Base-by-base conservation (phyloP, 2,329 filamentous ascomycete species). In the Orbilia brochopaga region DNA sequence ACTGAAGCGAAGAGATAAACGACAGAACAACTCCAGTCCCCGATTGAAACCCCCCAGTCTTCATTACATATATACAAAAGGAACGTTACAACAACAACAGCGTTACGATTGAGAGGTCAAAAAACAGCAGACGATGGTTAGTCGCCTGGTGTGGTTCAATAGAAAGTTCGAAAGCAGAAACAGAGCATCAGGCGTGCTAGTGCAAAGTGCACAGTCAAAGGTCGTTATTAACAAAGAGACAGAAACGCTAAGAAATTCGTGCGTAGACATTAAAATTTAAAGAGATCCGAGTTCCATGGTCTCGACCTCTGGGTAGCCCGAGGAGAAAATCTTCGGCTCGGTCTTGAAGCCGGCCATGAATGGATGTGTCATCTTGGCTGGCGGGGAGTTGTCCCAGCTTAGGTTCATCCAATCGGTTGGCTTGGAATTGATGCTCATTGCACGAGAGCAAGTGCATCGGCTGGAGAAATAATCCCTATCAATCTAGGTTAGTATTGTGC, bases 11-110 rank as follows among this genome's bases (percentile, higher is more conserved):
- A 21, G 44, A 48, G 44, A 48, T 19, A 4, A 19, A 65, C 21
- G 37, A 37, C 19, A 32, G 24, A 51, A 52, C 67, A 72, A 72
- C 67, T 72, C 67, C 67, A 35, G 54, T 40, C 67, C 60, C 66
- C 59, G 27, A 23, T 21, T 37, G 32, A 65, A 53, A 42, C 42
- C 59, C 54, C 48, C 53, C 52, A 42, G 15, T 61, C 67, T 64
- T 60, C 67, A 72, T 72, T 65, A 65, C 67, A 32, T 70, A 72
- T 70, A 52, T 72, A 72, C 67, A 72, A 21, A 48, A n/a, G 30
- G 42, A 23, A 63, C 54, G 59, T 48, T 11, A 10, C 15, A 48
- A 48, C n/a, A 4, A 11, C n/a, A 19, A 15, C n/a, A n/a, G n/a
- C n/a, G n/a, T n/a, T n/a, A 48, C n/a, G 3, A 19, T 21, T 10